Conservation (phyloP, 2,329 filamentous ascomycete species). For the Lachnellula occidentalis region DNA sequence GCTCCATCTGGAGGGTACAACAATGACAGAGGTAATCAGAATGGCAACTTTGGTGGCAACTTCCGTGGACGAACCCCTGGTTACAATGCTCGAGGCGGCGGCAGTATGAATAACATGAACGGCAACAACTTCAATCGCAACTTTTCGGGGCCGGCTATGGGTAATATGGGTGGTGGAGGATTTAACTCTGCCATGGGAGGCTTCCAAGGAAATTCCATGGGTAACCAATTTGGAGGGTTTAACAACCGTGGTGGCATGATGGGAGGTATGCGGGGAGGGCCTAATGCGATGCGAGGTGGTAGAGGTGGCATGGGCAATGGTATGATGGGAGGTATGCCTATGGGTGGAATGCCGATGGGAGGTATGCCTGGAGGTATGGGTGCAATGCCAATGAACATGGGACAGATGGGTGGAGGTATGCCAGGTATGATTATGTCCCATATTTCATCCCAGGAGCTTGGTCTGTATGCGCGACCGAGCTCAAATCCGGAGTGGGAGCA, state of each 20-base stretch:
- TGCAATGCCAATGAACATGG: slow-evolving; percentile 38
- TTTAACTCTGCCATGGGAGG: slow-evolving; percentile 40
- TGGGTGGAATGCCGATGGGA: slow-evolving; percentile 51
- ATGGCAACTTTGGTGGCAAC: slow-evolving; percentile 33
- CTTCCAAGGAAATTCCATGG: slow-evolving; percentile 41
- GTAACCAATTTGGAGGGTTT: slow-evolving; percentile 46
- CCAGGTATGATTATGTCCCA: slow-evolving; percentile 43
- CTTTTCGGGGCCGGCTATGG: slow-evolving; percentile 40
- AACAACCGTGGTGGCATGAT: slow-evolving; percentile 47
- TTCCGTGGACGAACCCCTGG: slow-evolving; percentile 46
- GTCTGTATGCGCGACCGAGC: background rate
- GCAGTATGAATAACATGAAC: slow-evolving; percentile 41
- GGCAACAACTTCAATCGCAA: slow-evolving; percentile 48
- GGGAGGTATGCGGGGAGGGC: slow-evolving; percentile 45
- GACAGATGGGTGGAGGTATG: slow-evolving; percentile 48
- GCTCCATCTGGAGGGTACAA: slow-evolving; percentile 45
- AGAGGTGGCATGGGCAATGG: slow-evolving; percentile 45
- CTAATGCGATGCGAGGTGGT: slow-evolving; percentile 54
- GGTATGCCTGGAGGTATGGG: slow-evolving; percentile 40
- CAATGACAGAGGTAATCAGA: slow-evolving; percentile 36
- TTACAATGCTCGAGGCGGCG: slow-evolving; percentile 36
- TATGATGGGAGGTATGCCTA: slow-evolving; percentile 41
- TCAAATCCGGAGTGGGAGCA: too few species aligned
- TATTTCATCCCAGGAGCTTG: background rate
- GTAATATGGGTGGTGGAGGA: slow-evolving; percentile 38